Base-by-base conservation (phyloP, 2,329 filamentous ascomycete genomes). In the Neonectria punicea region DNA sequence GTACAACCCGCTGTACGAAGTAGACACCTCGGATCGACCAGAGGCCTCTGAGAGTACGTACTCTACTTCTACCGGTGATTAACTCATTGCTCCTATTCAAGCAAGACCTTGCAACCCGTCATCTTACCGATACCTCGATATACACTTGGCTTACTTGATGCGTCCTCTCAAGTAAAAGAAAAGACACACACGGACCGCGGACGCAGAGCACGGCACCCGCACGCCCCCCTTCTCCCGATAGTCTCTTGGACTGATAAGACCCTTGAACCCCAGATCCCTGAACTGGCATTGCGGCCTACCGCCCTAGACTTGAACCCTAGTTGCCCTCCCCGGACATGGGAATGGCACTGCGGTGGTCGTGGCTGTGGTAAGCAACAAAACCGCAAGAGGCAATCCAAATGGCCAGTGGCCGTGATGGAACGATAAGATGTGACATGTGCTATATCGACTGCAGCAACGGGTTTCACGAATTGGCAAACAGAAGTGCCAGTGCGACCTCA, bases 231-330 rank as follows among this genome's bases (percentile, higher is more conserved):
- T 55, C 32, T 49, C 30, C 47, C 16, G 30, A 55, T 54, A 49
- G 25, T 65, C 50, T 53, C 55, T 34, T n/a, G 10, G 51, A 57
- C 59, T 70, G 70, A 73, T 73, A 73, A 73, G 70, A 56, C 63
- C 63, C 67, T 39, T 65, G 68, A 51, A 49, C 50, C 58, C 59
- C 59, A 61, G 63, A 66, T 68, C 62, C 69, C 61, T 69, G 61
- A 28, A 28, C 44, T 55, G 56, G 51, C 61, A 28, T 39, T 53
- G 43, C 39, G n/a, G 25, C 28, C 18, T n/a, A 30, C 49, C 36
- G 25, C 43, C 32, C 30, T 61, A 32, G 25, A 44, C 49, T 43
- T 50, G 43, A 20, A 28, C 36, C 54, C 30, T 20, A 53, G 49
- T 34, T 18, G 32, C 16, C 16, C 41, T 32, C 60, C 47, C 41